phyloP scores from a whole-genome alignment of 306 rosid species.

The Cicer pinnatifidum region DNA sequence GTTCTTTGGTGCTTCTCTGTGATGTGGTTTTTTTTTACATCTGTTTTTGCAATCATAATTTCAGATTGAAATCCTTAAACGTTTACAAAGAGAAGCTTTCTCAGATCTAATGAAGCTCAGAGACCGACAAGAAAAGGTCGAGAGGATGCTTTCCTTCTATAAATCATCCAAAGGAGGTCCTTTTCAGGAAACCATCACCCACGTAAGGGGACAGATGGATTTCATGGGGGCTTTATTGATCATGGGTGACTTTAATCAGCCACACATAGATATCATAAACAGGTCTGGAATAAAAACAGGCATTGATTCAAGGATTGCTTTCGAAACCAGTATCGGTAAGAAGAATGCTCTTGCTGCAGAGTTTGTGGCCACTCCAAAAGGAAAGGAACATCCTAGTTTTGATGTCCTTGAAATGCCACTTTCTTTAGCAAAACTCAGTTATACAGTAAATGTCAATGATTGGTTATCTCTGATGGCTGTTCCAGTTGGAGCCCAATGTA shows the following conservation, averaged over 20 bases:
- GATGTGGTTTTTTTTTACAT: conserved; percentile 26
- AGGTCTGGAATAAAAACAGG: conserved; percentile 76
- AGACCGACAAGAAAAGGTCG: conserved; percentile 92
- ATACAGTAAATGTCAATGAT: conserved; percentile 57
- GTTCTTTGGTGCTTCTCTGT: not conserved
- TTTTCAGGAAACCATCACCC: conserved; percentile 65
- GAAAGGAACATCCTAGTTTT: conserved; percentile 27
- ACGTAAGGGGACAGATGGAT: conserved; percentile 74
- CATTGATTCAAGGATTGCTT: conserved; percentile 65
- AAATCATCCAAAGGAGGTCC: conserved; percentile 72
- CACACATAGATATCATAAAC: conserved; percentile 46
- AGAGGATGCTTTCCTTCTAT: conserved; percentile 69
- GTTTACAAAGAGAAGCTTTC: conserved; percentile 88
- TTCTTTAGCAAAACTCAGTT: conserved; percentile 68
- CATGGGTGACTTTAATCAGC: conserved; percentile 52
- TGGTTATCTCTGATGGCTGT: conserved; percentile 70
- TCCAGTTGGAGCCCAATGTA: conserved; percentile 84
- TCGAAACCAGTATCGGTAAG: conserved; percentile 65
- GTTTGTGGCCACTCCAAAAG: conserved; percentile 67
- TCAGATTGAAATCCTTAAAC: conserved; percentile 83
- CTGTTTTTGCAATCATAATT: conserved; percentile 33
- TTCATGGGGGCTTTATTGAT: conserved; percentile 65
- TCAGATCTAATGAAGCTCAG: conserved; percentile 85
- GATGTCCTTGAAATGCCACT: conserved; percentile 58
- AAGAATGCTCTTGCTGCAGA: conserved; percentile 67